A percentile compares a stretch with the other conserved stretches of the same genome.
phyloP scores from a whole-genome alignment of 2,329 filamentous ascomycete species.

The Lachnellula occidentalis region DNA sequence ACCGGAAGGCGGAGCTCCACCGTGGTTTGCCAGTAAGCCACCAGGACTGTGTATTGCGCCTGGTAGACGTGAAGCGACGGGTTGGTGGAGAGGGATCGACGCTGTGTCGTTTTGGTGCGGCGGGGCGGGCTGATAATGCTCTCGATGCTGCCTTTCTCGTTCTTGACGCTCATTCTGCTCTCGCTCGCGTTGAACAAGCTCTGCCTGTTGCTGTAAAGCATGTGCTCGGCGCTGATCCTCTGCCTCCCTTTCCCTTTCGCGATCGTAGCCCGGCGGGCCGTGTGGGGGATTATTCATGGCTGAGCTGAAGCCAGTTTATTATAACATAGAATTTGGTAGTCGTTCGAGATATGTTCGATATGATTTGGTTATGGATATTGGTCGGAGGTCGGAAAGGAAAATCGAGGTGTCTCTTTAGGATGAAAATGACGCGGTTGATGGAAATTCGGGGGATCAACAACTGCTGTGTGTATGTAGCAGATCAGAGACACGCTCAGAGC shows the following conservation, averaged over 20 bases:
- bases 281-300: constrained; percentile 31
- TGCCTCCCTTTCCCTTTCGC: constrained; percentile 41
- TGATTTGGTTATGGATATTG: not conserved
- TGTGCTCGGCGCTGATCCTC: constrained; percentile 50
- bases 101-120: constrained; percentile 83
- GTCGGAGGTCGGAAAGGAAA: not conserved
- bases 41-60: constrained; percentile 89
- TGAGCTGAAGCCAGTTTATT: not conserved
- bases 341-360: not conserved
- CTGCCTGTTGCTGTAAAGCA: constrained; percentile 46
- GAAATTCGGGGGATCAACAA: too few relatives aligned
- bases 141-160: constrained; percentile 55
- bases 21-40: constrained; percentile 73
- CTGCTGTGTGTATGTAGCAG: not conserved
- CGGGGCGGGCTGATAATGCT: constrained; percentile 59
- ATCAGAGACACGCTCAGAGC: not conserved
- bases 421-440: not conserved
- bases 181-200: constrained; percentile 46
- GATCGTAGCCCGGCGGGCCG: constrained; percentile 26
- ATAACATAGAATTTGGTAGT: not conserved
- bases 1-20: constrained; percentile 51
- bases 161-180: constrained; percentile 43
- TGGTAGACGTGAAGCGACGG: constrained; percentile 74
- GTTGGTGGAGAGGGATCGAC: constrained; percentile 89
- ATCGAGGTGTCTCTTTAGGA: not conserved